Base-by-base conservation (phyloP, 345 rosid species). In the Acer yangbiense region DNA sequence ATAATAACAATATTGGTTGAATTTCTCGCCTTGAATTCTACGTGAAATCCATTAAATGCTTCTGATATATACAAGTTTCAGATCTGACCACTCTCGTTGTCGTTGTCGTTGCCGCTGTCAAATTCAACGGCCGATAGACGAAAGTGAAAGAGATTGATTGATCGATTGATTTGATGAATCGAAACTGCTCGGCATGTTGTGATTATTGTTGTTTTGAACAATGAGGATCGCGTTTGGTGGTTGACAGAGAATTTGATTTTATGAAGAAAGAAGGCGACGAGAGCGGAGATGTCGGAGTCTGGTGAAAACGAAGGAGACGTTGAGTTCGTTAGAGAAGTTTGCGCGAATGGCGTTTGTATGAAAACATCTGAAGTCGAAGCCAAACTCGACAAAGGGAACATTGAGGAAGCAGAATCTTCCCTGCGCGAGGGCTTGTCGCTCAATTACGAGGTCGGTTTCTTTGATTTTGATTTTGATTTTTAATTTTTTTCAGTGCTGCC, bases 371-470 rank as follows among this genome's bases (percentile, higher is more conserved):
- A 90, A 61, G 93, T 93, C 17, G 99, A 95, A 86, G 93, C 98
- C 20, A 92, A 93, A 79, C 94, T 93, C 72, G 96, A 95, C 84
- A 89, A 87, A 77, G 98, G 97, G 73, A 93, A 95, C 67, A 93
- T 95, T 80, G 87, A 91, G 71, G 97, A 93, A 78, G 99, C 99
- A 11, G 99, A 95, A 83, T 91, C 94, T 76, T 95, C 96, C 61
- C 80, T 95, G 27, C 89, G 98, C 61, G 98, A 93, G 85, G 96
- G 99, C 57, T 85, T 92, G 68, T 89, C 94, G 0, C 94, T 95
- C 78, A 95, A 90, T 81, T 91, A 83, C 29, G 99, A 93, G 95
- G 99, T 92, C 60, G 62, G 29, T 27, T 68, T 23, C 23, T n/a
- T 23, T 25, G 20, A 68, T 71, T 41, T 69, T 12, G 13, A 23